Evolutionary conservation across 768 basidiomycete species (phyloP), one percentile per base, ranked within the genome.

Genomic region (Tylopilus felleus): DNA sequence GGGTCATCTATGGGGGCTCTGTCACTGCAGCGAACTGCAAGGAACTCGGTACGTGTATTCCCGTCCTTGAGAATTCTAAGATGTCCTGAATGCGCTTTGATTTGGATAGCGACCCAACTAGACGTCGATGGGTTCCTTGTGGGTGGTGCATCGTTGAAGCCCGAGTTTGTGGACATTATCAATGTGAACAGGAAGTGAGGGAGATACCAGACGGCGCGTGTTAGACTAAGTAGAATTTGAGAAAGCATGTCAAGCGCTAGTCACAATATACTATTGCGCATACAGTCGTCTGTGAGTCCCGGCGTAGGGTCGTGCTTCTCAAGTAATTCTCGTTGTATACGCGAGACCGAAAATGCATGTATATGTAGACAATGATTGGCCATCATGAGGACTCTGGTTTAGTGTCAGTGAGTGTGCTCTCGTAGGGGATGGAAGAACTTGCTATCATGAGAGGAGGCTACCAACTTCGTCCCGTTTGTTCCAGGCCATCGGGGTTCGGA

Each of bases 121-220:
- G 96, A 98, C 67, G 86, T 98, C 43, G 96, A 98, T 70, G 96
- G 96, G 9, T 98, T 98, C 88, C 85, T 98, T 60, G 96, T 98
- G 36, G 96, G 95, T 23, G 95, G 96, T 23, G 96, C 96, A 31
- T 98, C 95, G 16, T 81, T 99, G 73, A 99, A 98, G 77, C 94
- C 95, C 38, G 95, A 98, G 73, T 97, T 98, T 64, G 84, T 89
- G 44, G 77, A 95, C 56, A 96, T 97, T 67, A 84, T 95, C 79
- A 95, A 94, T 64, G 77, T 80, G 35, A 85, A 71, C 61, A 74
- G 65, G 60, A 19, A 59, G 31, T 70, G 55, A 55, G 16, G 33
- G 33, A 33, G 16, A 33, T 14, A 33, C 33, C 33, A 33, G 39
- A 39, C 36, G 16, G 31, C 13, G 5, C 9, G 38, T n/a, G 23